Percentiles rank a stretch among this genome's conserved stretches.
These are phyloP conservation scores for Candolleomyces eurysporus DNA, from an alignment of 768 basidiomycete genomes.

Conservation along the genomic window DNA sequence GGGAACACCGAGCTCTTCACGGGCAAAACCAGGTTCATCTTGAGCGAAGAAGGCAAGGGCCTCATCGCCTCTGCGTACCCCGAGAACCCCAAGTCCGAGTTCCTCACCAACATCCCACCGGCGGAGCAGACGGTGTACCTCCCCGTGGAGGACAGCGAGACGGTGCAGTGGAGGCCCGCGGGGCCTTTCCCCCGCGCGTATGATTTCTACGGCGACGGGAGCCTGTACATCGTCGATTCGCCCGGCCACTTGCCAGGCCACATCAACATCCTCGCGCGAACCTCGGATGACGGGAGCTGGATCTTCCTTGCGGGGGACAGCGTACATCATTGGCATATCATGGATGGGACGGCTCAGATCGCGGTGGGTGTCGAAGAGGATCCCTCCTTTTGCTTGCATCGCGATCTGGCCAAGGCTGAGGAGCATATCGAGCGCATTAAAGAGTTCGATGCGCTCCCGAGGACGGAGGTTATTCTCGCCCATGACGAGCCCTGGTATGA, in stretches of 20 bases:
- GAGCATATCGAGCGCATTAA: constrained; percentile 40
- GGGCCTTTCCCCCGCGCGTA: constrained; percentile 51
- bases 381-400: constrained; percentile 38
- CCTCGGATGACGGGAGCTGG: constrained; percentile 52
- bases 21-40: constrained; percentile 40
- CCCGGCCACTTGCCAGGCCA: constrained; percentile 59
- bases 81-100: constrained; percentile 29
- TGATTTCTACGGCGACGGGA: constrained; percentile 59
- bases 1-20: constrained; percentile 48
- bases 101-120: constrained; percentile 35
- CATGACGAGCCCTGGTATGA: constrained; percentile 56
- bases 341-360: constrained; percentile 44
- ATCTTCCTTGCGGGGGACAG: constrained; percentile 55
- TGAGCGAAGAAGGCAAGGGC: constrained; percentile 38
- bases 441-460: constrained; percentile 32
- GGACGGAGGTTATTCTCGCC: constrained; percentile 48
- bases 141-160: constrained; percentile 2
- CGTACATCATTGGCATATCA: constrained; percentile 52
- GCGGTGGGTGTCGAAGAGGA: constrained; percentile 28
- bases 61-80: constrained; percentile 43
- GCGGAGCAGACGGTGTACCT: constrained; percentile 37
- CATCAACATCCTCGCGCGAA: constrained; percentile 52
- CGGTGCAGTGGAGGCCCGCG: constrained; percentile 35
- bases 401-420: constrained; percentile 40
- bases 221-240: constrained; percentile 55